Evolutionary conservation across 108 stramenopile species (phyloP).

Genomic region (Pseudonitzschia multistriata): DNA sequence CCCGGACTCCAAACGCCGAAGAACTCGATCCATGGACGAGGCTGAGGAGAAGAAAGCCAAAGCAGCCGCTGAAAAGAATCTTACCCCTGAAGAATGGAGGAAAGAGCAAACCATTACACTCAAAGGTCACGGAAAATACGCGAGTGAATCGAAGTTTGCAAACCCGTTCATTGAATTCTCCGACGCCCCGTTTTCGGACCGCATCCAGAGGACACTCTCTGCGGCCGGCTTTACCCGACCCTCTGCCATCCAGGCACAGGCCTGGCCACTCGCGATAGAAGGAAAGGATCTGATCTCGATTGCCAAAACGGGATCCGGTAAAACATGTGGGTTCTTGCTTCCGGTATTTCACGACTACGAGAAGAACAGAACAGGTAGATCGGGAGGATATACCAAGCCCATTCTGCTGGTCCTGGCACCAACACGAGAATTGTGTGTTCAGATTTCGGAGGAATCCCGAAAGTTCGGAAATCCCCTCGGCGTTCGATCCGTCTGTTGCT

Average conservation of each 20-base stretch:
- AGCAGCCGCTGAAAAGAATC: constrained; percentile 39
- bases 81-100: constrained; percentile 81
- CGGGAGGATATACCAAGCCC: constrained; percentile 41
- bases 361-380: constrained; percentile 23
- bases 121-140: constrained; percentile 53
- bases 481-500: constrained; percentile 93
- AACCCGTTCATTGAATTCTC: constrained; percentile 74
- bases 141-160: constrained; percentile 33
- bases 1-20: constrained; percentile 39
- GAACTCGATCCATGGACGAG: constrained; percentile 86
- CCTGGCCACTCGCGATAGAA: constrained; percentile 89
- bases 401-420: constrained; percentile 91
- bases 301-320: constrained; percentile 97
- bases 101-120: constrained; percentile 69
- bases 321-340: constrained; percentile 96
- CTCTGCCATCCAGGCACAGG: constrained; percentile 85
- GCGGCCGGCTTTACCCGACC: constrained; percentile 83
- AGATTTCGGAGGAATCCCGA: constrained; percentile 95
- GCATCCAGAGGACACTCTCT: constrained; percentile 61
- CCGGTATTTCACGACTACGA: constrained; percentile 87
- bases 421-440: constrained; percentile 97
- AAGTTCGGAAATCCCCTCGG: constrained; percentile 93
- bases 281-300: constrained; percentile 95
- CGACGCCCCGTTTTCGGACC: constrained; percentile 71
- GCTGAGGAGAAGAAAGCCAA: constrained; percentile 57